Base-by-base conservation (phyloP, 352 stramenopile genomes). In the Globisporangium ultimum region DNA sequence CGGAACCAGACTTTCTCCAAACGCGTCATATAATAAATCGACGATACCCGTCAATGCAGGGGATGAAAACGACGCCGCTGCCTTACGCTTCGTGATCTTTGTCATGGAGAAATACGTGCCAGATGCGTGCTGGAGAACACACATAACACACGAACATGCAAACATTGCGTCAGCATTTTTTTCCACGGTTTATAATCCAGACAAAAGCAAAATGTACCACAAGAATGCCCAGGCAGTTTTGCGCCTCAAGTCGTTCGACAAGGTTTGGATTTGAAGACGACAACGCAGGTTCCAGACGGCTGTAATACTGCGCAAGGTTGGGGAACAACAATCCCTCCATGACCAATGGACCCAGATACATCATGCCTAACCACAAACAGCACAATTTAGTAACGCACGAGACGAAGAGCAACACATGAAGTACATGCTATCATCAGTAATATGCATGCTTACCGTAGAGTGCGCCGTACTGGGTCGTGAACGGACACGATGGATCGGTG, bases 281-380 rank as follows among this genome's bases (percentile, higher is more conserved):
- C n/a, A 98, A 66, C 20, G 84, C 82, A 20, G 78, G 74, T 42
- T 97, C 84, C 54, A 97, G 86, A 53, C 77, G 66, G 17, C 79
- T 80, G 74, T 94, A 98, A 65, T 97, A 97, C 41, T 81, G 61
- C 34, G 80, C 66, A 18, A 96, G 68, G 54, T 97, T 81, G 2
- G 92, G 91, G 36, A 98, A 91, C 14, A 98, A 74, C 71, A 98
- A 87, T 13, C 80, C 90, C 71, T 98, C 91, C 58, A 98, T 86
- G 18, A 96, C 90, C 17, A 97, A 78, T 41, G 89, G 80, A n/a
- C 95, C 95, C 68, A 98, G 85, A 34, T 90, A 85, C 36, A 95
- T 78, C 69, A 97, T 87, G 9, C 81, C 81, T 91, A 47, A n/a
- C 3, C 12, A 45, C 17, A n/a, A 10, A 7, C 18, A 3, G 0